Evolutionary conservation across 2,329 filamentous ascomycete species (phyloP).

Genomic region (Cladosporium velox): DNA sequence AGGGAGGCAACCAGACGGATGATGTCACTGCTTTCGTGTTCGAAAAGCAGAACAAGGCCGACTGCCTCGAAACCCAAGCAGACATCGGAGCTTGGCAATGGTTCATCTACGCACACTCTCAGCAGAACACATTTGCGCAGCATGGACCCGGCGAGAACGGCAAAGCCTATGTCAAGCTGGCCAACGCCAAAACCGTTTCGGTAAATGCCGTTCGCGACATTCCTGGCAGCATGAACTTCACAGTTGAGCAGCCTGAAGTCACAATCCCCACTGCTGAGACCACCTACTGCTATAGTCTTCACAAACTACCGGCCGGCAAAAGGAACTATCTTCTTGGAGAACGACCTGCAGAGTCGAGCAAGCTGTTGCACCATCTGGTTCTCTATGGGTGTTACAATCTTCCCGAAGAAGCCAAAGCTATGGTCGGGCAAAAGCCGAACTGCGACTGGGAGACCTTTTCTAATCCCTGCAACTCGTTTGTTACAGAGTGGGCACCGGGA

Average conservation of each 20-base stretch:
- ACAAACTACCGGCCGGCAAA: constrained; percentile 25
- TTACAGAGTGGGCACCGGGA: constrained; percentile 27
- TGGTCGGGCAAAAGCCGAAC: constrained; percentile 24
- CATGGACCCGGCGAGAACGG: constrained; percentile 25
- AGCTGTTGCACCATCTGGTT: constrained; percentile 26
- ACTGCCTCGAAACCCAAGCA: constrained; percentile 23
- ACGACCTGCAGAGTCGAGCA: constrained; percentile 21
- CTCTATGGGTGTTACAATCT: constrained; percentile 26
- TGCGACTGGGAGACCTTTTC: constrained; percentile 25
- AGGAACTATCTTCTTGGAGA: constrained; percentile 25
- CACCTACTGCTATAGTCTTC: constrained; percentile 26
- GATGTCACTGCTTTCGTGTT: constrained; percentile 26
- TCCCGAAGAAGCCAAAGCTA: constrained; percentile 19
- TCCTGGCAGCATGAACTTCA: constrained; percentile 23
- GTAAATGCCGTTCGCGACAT: constrained; percentile 20
- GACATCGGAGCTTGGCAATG: constrained; percentile 25
- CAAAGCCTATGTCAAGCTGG: constrained; percentile 27
- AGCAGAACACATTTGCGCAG: constrained; percentile 25
- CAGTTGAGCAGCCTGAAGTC: constrained; percentile 23
- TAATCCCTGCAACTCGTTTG: constrained; percentile 27
- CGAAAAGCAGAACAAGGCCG: constrained; percentile 26
- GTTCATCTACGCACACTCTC: constrained; percentile 27
- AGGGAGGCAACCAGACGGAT: constrained; percentile 23
- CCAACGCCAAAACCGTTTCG: constrained; percentile 24
- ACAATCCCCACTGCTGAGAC: constrained; percentile 24